Conservation (phyloP, 441 rosid species). For the Hura crepitans region DNA sequence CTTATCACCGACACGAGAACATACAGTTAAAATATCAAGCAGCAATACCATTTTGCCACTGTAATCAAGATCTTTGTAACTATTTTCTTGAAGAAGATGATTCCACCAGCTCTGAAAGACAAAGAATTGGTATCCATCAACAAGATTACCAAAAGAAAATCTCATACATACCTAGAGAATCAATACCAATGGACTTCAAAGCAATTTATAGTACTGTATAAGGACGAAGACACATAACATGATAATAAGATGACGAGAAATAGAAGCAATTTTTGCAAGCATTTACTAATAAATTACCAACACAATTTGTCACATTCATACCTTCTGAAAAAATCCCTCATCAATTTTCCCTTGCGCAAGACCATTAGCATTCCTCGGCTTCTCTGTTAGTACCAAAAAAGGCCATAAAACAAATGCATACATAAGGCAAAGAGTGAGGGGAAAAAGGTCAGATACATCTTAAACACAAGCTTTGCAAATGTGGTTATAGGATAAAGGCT, state of each 20-base stretch:
- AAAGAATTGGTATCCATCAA: neutral
- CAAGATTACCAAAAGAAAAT: neutral
- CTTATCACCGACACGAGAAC: conserved; percentile 81
- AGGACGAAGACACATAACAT: neutral
- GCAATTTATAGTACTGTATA: neutral
- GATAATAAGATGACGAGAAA: neutral
- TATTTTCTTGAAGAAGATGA: conserved; percentile 76
- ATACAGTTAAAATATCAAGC: conserved; percentile 77
- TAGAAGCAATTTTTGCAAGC: conserved; percentile 2
- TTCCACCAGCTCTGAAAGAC: conserved; percentile 90
- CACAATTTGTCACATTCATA: conserved; percentile 26
- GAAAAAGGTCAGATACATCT: neutral
- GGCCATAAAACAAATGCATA: conserved; percentile 10
- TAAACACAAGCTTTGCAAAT: neutral
- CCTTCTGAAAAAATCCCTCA: conserved; percentile 75
- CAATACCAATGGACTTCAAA: neutral
- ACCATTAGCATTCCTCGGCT: conserved; percentile 46
- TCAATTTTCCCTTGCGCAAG: conserved; percentile 52
- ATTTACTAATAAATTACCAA: neutral
- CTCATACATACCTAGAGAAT: neutral
- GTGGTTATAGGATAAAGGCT: neutral
- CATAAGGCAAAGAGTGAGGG: neutral
- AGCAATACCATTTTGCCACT: conserved; percentile 99
- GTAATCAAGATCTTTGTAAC: conserved; percentile 63
- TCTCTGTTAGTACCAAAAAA: conserved; percentile 46